phyloP scores from a whole-genome alignment of 1,139 yeast species.

The Arxiozyma slooffiae region DNA sequence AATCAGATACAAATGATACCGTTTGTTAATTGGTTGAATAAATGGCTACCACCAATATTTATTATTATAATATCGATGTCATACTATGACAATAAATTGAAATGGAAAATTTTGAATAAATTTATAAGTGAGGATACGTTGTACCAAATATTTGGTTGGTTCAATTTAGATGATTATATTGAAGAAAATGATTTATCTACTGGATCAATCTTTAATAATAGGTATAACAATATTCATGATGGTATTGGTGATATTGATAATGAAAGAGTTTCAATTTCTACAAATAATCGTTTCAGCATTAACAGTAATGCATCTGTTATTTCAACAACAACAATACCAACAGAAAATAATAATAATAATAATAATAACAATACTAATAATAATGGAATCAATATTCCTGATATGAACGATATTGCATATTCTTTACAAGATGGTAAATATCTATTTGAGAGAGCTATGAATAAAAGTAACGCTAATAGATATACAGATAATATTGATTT shows the following conservation, averaged over 20 bases:
- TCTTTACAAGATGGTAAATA: constrained; percentile 30
- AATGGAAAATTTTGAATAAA: constrained; percentile 21
- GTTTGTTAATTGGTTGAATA: constrained; percentile 22
- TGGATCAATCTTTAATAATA: background rate
- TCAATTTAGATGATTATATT: constrained; percentile 20
- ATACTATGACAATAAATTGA: constrained; percentile 25
- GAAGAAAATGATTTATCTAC: constrained; percentile 6
- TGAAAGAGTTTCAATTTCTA: background rate
- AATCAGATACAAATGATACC: constrained; percentile 24
- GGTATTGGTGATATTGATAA: background rate
- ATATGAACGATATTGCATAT: constrained; percentile 21
- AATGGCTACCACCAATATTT: constrained; percentile 24
- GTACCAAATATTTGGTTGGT: constrained; percentile 28
- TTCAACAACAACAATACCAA: background rate
- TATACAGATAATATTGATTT: background rate
- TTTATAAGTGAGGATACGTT: constrained; percentile 28
- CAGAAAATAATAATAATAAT: no score
- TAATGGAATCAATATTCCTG: constrained; percentile 9
- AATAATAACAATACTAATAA: constrained; percentile 15
- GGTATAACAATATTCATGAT: background rate
- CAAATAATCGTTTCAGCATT: background rate
- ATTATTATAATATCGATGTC: constrained; percentile 21
- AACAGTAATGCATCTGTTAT: background rate
- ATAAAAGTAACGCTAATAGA: background rate
- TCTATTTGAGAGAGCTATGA: constrained; percentile 24